Conservation (phyloP, 345 rosid genomes). For the Euphorbia peplus region DNA sequence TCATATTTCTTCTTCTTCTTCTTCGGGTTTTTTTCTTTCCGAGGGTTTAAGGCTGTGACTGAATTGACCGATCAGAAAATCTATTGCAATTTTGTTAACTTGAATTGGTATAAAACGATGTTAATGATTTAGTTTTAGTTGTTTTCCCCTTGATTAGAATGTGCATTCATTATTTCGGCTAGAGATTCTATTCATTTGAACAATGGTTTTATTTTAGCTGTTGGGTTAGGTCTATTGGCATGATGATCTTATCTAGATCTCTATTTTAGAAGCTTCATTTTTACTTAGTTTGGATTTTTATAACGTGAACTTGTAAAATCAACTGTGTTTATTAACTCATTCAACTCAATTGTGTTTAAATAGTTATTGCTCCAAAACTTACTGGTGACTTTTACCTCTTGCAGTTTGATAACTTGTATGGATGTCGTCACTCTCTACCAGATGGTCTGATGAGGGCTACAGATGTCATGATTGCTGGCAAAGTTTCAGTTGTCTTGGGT, state of each 20-base stretch:
- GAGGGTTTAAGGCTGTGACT: no score
- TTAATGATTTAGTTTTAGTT: not conserved
- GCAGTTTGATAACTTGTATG: constrained; percentile 92
- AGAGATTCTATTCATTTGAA: no score
- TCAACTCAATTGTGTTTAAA: no score
- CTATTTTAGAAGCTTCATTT: not conserved
- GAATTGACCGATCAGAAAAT: no score
- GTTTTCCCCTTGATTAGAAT: no score
- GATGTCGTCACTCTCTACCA: constrained; percentile 97
- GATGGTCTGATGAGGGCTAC: constrained; percentile 99
- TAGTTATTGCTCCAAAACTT: no score
- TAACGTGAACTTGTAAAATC: not conserved
- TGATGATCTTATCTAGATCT: not conserved
- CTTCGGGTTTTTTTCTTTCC: no score
- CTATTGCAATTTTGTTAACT: not conserved
- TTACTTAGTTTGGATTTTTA: not conserved
- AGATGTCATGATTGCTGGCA: constrained; percentile 94
- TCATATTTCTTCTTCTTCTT: no score
- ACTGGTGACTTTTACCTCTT: not conserved
- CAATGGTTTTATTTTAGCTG: no score
- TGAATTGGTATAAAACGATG: no score
- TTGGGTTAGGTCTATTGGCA: no score
- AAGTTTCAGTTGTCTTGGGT: constrained; percentile 73
- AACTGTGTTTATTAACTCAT: not conserved
- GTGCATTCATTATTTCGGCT: no score